These are phyloP conservation scores for Aspergillus spinulosporus DNA, from an alignment of 2,329 filamentous ascomycete genomes.

Conservation along the genomic window DNA sequence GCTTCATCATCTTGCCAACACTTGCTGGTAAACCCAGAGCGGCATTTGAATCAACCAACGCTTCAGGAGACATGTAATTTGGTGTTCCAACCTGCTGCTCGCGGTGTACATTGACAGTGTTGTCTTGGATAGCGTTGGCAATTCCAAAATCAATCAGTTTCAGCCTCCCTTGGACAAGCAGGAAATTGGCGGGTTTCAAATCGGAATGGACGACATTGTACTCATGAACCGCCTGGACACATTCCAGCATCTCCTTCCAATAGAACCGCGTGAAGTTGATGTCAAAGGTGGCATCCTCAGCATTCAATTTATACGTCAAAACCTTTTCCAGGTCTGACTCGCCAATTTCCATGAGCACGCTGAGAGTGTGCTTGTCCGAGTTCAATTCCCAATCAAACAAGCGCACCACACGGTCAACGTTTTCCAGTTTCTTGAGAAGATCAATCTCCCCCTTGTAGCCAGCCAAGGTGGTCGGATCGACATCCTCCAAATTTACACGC, in stretches of 20 bases:
- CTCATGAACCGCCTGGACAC: slow-evolving; percentile 82
- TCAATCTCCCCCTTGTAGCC: slow-evolving; percentile 97
- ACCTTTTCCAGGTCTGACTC: slow-evolving; percentile 90
- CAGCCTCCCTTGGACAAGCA: slow-evolving; percentile 82
- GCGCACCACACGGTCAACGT: slow-evolving; percentile 85
- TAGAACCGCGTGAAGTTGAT: slow-evolving; percentile 92
- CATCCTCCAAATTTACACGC: slow-evolving; percentile 84
- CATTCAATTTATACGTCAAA: slow-evolving; percentile 70
- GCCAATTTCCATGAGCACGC: slow-evolving; percentile 94
- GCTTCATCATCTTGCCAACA: slow-evolving; percentile 77
- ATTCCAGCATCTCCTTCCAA: slow-evolving; percentile 99
- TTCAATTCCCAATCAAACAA: slow-evolving; percentile 93
- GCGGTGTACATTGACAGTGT: slow-evolving; percentile 96
- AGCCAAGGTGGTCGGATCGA: slow-evolving; percentile 77
- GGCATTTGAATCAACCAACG: slow-evolving; percentile 82
- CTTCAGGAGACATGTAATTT: slow-evolving; percentile 98
- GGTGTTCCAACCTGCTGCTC: slow-evolving; percentile 94
- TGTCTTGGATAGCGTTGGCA: slow-evolving; percentile 93
- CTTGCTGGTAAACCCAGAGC: slow-evolving; percentile 50
- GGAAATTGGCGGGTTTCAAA: slow-evolving; percentile 95
- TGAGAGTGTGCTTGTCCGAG: slow-evolving; percentile 83
- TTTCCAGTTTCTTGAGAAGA: slow-evolving; percentile 74
- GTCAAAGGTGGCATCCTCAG: slow-evolving; percentile 75
- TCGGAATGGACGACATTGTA: slow-evolving; percentile 95
- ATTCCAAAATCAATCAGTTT: slow-evolving; percentile 99